Evolutionary conservation across 495 filamentous ascomycete genomes (phyloP).

Genomic region (Aspergillus haitiensis): DNA sequence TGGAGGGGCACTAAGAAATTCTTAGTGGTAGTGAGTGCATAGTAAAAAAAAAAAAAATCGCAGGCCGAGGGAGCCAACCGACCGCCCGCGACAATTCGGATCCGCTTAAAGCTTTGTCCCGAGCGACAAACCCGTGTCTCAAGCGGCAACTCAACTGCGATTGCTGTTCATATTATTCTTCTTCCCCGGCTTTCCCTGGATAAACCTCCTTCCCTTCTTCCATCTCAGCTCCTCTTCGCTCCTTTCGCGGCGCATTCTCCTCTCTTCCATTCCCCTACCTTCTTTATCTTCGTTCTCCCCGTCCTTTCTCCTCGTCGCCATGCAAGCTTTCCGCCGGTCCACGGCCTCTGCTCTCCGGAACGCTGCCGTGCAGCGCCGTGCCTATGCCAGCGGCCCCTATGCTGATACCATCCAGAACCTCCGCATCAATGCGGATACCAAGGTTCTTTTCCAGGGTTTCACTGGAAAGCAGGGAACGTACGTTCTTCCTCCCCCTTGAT

Average conservation of each 20-base stretch:
- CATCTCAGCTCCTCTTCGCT: slow-evolving; percentile 1
- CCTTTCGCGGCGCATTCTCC: slow-evolving; percentile 15
- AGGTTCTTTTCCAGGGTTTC: slow-evolving; percentile 96
- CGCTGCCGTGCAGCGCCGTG: slow-evolving; percentile 56
- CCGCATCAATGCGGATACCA: slow-evolving; percentile 86
- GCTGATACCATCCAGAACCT: slow-evolving; percentile 84
- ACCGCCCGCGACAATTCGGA: slow-evolving; percentile 36
- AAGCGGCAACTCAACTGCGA: slow-evolving; percentile 17
- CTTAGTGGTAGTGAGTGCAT: too few species aligned
- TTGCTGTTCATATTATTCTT: slow-evolving; percentile 25
- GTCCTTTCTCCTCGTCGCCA: slow-evolving; percentile 28
- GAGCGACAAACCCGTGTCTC: slow-evolving; percentile 34
- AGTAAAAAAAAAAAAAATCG: slow-evolving; percentile 26
- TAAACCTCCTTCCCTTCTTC: slow-evolving; percentile 19
- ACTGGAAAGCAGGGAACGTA: slow-evolving; percentile 99
- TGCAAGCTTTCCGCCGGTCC: slow-evolving; percentile 57
- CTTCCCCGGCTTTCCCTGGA: slow-evolving; percentile 25
- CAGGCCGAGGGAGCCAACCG: slow-evolving; percentile 33
- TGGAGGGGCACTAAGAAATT: too few species aligned
- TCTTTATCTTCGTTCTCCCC: slow-evolving; percentile 10
- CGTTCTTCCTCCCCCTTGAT: slow-evolving; percentile 43
- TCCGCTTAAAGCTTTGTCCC: slow-evolving; percentile 50
- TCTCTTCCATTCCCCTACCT: slow-evolving; percentile 25
- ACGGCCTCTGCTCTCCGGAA: slow-evolving; percentile 51
- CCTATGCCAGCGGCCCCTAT: slow-evolving; percentile 74